phyloP scores from a whole-genome alignment of 1,284 basidiomycete species.

The Ceratobasidium theobromae region DNA sequence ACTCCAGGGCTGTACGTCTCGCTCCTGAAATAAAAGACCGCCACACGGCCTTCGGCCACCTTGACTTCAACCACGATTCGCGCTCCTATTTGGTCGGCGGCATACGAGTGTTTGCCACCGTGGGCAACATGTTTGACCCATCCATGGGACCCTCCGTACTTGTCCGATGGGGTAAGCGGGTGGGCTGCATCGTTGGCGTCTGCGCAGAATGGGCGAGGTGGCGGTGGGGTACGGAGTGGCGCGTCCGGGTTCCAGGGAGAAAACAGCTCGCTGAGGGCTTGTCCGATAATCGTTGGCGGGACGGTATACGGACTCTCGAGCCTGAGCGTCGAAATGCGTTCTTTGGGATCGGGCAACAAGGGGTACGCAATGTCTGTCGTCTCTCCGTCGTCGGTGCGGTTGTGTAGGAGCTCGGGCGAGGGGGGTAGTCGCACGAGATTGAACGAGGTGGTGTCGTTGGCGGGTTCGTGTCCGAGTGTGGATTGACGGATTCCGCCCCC shows the following conservation, averaged over 20 bases:
- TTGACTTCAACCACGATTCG: conserved; percentile 30
- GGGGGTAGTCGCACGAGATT: conserved; percentile 27
- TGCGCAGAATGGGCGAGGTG: conserved; percentile 32
- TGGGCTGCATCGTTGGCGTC: conserved; percentile 33
- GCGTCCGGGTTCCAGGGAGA: conserved; percentile 31
- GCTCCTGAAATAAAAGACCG: conserved; percentile 34
- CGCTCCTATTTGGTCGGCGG: conserved; percentile 30
- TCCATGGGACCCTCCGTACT: conserved; percentile 27
- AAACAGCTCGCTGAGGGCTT: conserved; percentile 24
- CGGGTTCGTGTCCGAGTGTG: conserved; percentile 23
- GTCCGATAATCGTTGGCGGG: conserved; percentile 30
- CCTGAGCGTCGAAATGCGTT: conserved; percentile 20
- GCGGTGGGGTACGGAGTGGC: conserved; percentile 7
- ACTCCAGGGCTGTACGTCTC: conserved; percentile 31
- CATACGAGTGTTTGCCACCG: conserved; percentile 32
- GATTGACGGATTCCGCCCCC: conserved; percentile 23
- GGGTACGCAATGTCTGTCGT: conserved; percentile 29
- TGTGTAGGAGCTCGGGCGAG: conserved; percentile 19
- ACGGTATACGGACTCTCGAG: conserved; percentile 31
- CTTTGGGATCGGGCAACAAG: conserved; percentile 28
- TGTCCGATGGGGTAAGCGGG: conserved; percentile 28
- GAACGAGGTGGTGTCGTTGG: conserved; percentile 23
- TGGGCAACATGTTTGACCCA: conserved; percentile 30
- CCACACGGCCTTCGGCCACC: conserved; percentile 33
- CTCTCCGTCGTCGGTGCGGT: conserved; percentile 27